A percentile compares a stretch with the other conserved stretches of the same genome.
phyloP scores from a whole-genome alignment of 73 alveolate species.

The Tetrahymena borealis region DNA sequence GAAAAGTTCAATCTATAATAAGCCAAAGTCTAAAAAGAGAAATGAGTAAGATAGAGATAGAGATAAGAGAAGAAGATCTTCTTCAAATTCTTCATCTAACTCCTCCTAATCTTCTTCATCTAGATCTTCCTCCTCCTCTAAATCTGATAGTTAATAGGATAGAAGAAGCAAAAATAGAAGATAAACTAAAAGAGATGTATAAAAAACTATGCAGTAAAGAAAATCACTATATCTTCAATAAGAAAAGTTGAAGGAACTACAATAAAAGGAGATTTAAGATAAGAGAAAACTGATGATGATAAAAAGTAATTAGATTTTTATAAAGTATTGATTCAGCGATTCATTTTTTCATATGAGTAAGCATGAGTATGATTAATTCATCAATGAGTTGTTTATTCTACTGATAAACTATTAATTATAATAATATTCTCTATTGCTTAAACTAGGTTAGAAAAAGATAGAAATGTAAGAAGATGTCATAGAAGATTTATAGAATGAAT shows the following conservation, averaged over 20 bases:
- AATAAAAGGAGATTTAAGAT: not conserved
- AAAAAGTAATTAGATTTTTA: not conserved
- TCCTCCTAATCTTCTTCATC: not conserved
- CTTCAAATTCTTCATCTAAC: not conserved
- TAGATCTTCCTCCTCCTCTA: not conserved
- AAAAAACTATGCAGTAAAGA: not conserved
- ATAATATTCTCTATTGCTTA: not conserved
- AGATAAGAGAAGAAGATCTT: not conserved
- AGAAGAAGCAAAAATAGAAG: not conserved
- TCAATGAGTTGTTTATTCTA: too few species aligned
- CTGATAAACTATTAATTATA: too few species aligned
- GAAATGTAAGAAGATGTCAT: not conserved
- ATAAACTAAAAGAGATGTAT: not conserved
- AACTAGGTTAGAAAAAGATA: not conserved
- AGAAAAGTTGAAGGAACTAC: not conserved
- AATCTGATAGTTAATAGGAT: not conserved
- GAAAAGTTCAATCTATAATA: not conserved
- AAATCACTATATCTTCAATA: not conserved
- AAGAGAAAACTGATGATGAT: not conserved
- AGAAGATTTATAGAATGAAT: not conserved
- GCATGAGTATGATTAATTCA: too few species aligned
- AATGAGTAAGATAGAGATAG: not conserved
- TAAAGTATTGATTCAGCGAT: too few species aligned
- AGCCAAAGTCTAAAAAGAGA: not conserved
- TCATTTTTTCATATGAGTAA: too few species aligned